Evolutionary conservation across 169 alveolate genomes (phyloP).

Genomic region (Cytauxzoon felis): DNA sequence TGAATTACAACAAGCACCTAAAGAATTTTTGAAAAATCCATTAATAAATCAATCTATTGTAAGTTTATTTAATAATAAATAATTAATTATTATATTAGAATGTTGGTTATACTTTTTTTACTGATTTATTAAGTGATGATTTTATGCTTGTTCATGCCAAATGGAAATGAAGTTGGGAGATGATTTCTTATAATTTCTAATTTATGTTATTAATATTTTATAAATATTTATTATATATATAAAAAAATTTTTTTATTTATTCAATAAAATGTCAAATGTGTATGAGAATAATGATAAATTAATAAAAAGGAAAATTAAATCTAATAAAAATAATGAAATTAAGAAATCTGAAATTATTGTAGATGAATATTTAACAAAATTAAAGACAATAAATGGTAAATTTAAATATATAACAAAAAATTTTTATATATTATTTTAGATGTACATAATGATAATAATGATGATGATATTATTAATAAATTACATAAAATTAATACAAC

Average conservation of each 20-base stretch:
- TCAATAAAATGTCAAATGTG: neutral
- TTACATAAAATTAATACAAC: conserved; percentile 20
- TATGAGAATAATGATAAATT: neutral
- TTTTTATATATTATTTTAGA: too few species aligned
- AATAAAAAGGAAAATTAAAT: too few species aligned
- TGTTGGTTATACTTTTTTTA: conserved; percentile 30
- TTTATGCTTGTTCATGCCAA: conserved; percentile 43
- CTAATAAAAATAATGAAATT: too few species aligned
- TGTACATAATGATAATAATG: too few species aligned
- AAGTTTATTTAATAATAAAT: neutral
- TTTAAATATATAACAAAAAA: too few species aligned
- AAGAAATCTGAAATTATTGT: too few species aligned
- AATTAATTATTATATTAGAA: neutral
- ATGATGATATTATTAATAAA: conserved; percentile 2
- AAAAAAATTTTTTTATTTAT: neutral
- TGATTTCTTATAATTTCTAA: neutral
- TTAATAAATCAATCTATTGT: conserved; percentile 4
- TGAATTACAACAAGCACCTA: conserved; percentile 30
- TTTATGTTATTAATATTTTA: neutral
- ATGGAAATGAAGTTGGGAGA: neutral
- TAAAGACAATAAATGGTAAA: too few species aligned
- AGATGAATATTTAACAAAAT: too few species aligned
- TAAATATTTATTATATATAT: conserved; percentile 1
- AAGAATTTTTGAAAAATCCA: conserved; percentile 32
- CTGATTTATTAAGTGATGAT: conserved; percentile 44